Conservation (phyloP, 768 basidiomycete species). For the Boletus pseudo-olivaceus region DNA sequence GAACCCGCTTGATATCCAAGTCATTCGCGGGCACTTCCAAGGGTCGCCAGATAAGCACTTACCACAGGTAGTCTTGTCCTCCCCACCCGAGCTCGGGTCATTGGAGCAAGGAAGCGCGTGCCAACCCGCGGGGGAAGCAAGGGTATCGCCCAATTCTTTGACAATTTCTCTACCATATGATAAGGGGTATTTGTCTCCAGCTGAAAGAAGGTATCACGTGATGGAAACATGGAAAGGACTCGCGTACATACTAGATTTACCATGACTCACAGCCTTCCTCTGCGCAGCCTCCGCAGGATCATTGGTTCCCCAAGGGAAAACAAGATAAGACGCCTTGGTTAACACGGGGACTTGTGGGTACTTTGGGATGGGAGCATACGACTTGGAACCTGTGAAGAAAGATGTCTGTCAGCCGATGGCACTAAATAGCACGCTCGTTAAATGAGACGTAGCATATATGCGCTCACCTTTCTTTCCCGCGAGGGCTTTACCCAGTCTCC, state of each 20-base stretch:
- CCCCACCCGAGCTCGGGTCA: conserved; percentile 49
- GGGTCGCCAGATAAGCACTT: not conserved
- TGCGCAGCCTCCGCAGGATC: conserved; percentile 62
- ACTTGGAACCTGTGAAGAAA: conserved; percentile 6
- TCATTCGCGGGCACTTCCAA: not conserved
- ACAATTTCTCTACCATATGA: conserved; percentile 33
- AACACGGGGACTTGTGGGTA: conserved; percentile 6
- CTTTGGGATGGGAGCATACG: conserved; percentile 11
- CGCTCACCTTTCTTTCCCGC: conserved; percentile 14
- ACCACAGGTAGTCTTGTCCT: conserved; percentile 6
- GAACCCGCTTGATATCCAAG: too few species aligned
- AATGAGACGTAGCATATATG: not conserved
- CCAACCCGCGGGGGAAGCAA: conserved; percentile 91
- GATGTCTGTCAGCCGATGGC: not conserved
- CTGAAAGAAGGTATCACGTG: not conserved
- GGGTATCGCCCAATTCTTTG: conserved; percentile 67
- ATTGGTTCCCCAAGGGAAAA: conserved; percentile 81
- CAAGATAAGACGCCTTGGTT: conserved; percentile 54
- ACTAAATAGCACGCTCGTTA: not conserved
- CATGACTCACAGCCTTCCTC: conserved; percentile 18
- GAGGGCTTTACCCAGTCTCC: conserved; percentile 13
- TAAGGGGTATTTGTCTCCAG: conserved; percentile 5
- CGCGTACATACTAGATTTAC: conserved; percentile 11
- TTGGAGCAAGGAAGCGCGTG: conserved; percentile 72
- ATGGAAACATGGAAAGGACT: not conserved